These are phyloP conservation scores for Neonothopanus nambi DNA, from an alignment of 1,284 basidiomycete species.

Conservation along the genomic window DNA sequence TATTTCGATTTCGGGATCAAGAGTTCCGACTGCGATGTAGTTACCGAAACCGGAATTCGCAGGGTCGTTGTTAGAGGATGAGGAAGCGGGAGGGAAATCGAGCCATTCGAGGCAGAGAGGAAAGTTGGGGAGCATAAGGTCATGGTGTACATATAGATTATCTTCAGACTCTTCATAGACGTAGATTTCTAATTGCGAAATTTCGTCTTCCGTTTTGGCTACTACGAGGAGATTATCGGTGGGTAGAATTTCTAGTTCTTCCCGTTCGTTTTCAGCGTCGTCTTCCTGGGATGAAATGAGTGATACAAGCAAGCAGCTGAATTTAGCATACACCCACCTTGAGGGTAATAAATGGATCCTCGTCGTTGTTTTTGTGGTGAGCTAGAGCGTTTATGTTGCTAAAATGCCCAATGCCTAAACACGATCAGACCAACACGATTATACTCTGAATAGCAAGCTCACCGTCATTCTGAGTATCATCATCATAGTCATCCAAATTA, in stretches of 20 bases:
- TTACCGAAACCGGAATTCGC: slow-evolving; percentile 62
- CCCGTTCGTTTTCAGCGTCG: slow-evolving; percentile 76
- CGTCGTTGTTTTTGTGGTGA: slow-evolving; percentile 89
- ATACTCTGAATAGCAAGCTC: slow-evolving; percentile 14
- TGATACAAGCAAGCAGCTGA: slow-evolving; percentile 6
- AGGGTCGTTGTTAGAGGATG: slow-evolving; percentile 42
- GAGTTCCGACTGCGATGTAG: slow-evolving; percentile 95
- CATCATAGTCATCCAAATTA: slow-evolving; percentile 92
- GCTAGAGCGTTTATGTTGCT: slow-evolving; percentile 95
- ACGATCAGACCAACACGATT: not conserved
- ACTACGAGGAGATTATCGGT: slow-evolving; percentile 92
- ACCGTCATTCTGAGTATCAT: slow-evolving; percentile 73
- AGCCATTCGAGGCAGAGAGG: slow-evolving; percentile 99
- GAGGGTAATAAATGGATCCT: slow-evolving; percentile 97
- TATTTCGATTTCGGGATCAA: slow-evolving; percentile 98
- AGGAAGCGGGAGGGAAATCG: slow-evolving; percentile 80
- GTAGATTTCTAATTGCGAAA: slow-evolving; percentile 95
- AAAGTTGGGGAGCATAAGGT: slow-evolving; percentile 96
- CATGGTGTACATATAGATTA: slow-evolving; percentile 96
- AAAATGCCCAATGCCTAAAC: slow-evolving; percentile 81
- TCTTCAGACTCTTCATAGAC: slow-evolving; percentile 92
- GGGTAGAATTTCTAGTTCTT: slow-evolving; percentile 88
- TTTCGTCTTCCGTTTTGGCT: slow-evolving; percentile 96
- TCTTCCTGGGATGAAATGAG: slow-evolving; percentile 49
- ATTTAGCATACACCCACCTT: slow-evolving; percentile 58